Base-by-base conservation (phyloP, 2,329 filamentous ascomycete genomes). In the Xylaria sp. region DNA sequence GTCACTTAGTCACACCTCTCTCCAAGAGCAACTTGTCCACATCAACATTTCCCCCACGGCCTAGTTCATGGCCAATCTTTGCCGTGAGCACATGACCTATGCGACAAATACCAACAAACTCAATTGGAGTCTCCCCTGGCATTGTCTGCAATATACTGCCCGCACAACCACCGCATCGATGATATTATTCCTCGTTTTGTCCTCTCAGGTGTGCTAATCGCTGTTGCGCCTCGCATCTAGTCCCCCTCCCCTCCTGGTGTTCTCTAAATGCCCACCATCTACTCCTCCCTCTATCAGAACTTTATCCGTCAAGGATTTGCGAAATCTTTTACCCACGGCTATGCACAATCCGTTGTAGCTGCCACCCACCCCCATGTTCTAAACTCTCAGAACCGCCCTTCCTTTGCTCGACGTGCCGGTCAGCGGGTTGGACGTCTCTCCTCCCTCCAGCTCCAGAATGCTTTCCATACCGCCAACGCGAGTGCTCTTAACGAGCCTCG, bases 221-320 rank as follows among this genome's bases (percentile, higher is more conserved):
- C 21, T 11, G 7, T 62, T 63, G 47, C 70, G 78, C 80, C 79
- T 68, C 21, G 54, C 27, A 61, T 67, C 24, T 75, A 87, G 85
- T 84, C 82, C 81, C 82, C 83, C 82, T 85, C 84, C 85, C 86
- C 85, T 77, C 82, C 81, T 81, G 89, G 90, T 80, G 84, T 88
- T 81, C 89, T 87, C 93, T 97, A 97, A 97, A 98, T 98, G 95
- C 89, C 89, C 83, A 89, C 89, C 82, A 89, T 90, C 78, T 90
- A 90, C 81, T 90, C 88, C 71, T 88, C 87, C 79, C 83, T 91
- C 73, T 90, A 89, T 82, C 86, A 89, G 84, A 90, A 88, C 86
- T 93, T 98, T 87, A 93, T 97, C 89, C 95, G 96, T 86, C 93
- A 95, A 88, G 94, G 93, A 91, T 92, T 98, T 84, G 91, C 93